Evolutionary conservation across 2,329 filamentous ascomycete species (phyloP).

Genomic region (Xylaria hypoxylon): DNA sequence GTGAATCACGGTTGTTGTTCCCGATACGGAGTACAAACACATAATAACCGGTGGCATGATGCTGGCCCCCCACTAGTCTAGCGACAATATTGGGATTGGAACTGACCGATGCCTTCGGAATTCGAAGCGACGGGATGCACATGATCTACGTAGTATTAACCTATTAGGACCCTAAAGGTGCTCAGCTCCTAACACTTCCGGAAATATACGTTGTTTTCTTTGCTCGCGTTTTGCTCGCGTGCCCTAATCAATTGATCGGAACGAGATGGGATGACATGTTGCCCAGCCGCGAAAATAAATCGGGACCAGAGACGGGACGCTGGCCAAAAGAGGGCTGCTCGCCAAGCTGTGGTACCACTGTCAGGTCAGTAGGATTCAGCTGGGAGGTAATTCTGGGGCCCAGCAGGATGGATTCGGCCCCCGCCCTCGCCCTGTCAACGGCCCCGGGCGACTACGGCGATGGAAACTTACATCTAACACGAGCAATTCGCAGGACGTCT

Average conservation of each 20-base stretch:
- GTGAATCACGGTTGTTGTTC: slow-evolving; percentile 1
- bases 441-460: not conserved
- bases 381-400: slow-evolving; percentile 2
- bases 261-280: not conserved
- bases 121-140: not conserved
- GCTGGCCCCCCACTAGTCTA: not conserved
- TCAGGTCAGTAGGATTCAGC: slow-evolving; percentile 38
- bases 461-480: not conserved
- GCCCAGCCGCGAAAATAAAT: slow-evolving; percentile 23
- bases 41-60: slow-evolving; percentile 17
- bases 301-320: slow-evolving; percentile 13
- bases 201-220: slow-evolving; percentile 10
- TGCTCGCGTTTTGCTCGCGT: slow-evolving; percentile 3
- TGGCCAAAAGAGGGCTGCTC: slow-evolving; percentile 17
- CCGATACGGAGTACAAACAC: not conserved
- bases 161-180: not conserved
- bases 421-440: not conserved
- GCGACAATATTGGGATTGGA: slow-evolving; percentile 1
- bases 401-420: slow-evolving; percentile 17
- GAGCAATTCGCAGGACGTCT: not conserved
- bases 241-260: slow-evolving; percentile 9
- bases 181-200: not conserved
- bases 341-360: slow-evolving; percentile 35
- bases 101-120: not conserved
- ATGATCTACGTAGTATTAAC: too few species aligned